Evolutionary conservation across 2,329 filamentous ascomycete genomes (phyloP), one percentile per base, ranked within the genome.

Genomic region (Beauveria bassiana): DNA sequence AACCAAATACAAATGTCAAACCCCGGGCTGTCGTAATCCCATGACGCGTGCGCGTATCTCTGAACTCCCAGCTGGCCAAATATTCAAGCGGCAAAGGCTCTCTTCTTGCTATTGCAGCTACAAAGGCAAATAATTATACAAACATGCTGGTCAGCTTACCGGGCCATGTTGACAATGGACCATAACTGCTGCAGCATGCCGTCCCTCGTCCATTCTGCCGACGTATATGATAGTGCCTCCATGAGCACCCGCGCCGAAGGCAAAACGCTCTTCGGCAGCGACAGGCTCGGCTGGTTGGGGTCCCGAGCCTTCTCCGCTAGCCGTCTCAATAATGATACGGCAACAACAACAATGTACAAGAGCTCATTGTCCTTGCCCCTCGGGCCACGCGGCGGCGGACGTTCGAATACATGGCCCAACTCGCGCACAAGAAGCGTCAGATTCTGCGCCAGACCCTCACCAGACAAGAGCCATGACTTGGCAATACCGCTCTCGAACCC

Each of bases 401-500:
- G 77, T 61, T 86, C 83, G 65, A 81, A 85, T 68, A 87, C 82
- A 7, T 80, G 79, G 64, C 87, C 89, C 3, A 97, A 79, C 5
- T 90, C 80, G 63, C 88, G 87, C 0, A 93, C 84, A 24, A 97
- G 80, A 24, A 86, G 83, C 61, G 93, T 84, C 8, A 98, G 80
- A 67, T 88, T 93, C 62, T 89, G 85, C 1, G 90, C 88, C 72
- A 96, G 95, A 0, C 90, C 90, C 67, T 96, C 92, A 47, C 88
- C 86, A 3, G 90, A 91, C 45, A 87, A 85, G 8, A 98, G 82
- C 93, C 95, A 98, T 0, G 84, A 80, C 61, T 85, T 85, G 4
- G 93, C 88, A 8, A 97, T 76, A 4, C 85, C 82, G 18, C 82
- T 82, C 66, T 96, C 91, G n/a, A 85, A 81, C 5, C 83, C 82